These are phyloP conservation scores for Solanum raphanifolium DNA, from an alignment of 257 asterid species.

Conservation along the genomic window DNA sequence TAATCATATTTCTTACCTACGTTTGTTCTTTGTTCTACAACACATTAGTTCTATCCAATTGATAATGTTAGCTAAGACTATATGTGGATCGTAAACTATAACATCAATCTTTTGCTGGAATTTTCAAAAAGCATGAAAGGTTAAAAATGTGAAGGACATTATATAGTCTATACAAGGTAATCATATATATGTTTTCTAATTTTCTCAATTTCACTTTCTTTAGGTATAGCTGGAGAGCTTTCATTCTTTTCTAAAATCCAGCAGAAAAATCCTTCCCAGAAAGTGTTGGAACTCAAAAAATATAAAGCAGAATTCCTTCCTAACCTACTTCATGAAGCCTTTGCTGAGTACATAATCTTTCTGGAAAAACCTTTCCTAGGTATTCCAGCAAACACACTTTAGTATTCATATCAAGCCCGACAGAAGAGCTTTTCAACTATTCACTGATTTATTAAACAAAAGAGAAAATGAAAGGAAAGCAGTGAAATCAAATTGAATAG, in stretches of 20 bases:
- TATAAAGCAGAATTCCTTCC: neutral
- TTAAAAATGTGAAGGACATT: neutral
- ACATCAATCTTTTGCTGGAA: neutral
- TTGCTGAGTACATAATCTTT: neutral
- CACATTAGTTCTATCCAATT: neutral
- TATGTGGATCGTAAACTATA: neutral
- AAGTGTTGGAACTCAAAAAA: neutral
- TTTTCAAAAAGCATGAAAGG: neutral
- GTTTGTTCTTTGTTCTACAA: neutral
- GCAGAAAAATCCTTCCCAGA: neutral
- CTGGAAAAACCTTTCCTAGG: neutral
- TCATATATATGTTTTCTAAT: neutral
- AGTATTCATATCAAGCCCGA: neutral
- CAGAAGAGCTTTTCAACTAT: neutral
- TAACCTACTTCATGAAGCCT: neutral
- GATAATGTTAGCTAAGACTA: neutral
- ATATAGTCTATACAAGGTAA: neutral
- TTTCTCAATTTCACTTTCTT: neutral
- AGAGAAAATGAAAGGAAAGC: neutral
- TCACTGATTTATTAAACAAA: neutral
- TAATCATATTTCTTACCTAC: neutral
- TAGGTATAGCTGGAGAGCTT: neutral
- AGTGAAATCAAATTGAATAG: neutral
- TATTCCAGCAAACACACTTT: neutral
- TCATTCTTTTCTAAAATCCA: neutral